These are phyloP conservation scores for Ophiostoma populinum DNA, from an alignment of 2,329 filamentous ascomycete genomes.

Conservation along the genomic window DNA sequence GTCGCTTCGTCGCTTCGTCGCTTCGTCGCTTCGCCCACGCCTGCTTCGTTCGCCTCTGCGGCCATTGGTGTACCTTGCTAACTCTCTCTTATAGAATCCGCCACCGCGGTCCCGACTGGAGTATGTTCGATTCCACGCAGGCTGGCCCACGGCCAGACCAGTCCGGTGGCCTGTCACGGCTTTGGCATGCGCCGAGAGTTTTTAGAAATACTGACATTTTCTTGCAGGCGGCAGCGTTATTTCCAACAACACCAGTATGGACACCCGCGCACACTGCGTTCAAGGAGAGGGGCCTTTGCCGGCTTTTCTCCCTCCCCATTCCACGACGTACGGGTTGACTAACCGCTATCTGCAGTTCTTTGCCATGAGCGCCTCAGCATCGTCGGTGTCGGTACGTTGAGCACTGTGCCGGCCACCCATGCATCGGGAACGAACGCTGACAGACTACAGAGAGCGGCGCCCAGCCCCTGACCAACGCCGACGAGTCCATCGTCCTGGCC, in stretches of 20 bases:
- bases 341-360: conserved; percentile 57
- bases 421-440: no score
- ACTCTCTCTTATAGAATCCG: conserved; percentile 46
- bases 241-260: conserved; percentile 77
- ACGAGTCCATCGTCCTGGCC: conserved; percentile 73
- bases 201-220: conserved; percentile 10
- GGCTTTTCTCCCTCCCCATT: no score
- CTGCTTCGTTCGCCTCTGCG: no score
- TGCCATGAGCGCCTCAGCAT: conserved; percentile 96
- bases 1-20: no score
- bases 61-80: conserved; percentile 4
- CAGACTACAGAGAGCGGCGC: conserved; percentile 65
- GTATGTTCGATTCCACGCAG: conserved; percentile 25
- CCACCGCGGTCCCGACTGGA: conserved; percentile 97
- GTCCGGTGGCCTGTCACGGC: not conserved
- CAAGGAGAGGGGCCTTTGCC: no score
- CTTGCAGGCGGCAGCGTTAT: conserved; percentile 66
- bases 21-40: no score
- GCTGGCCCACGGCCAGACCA: not conserved
- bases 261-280: no score
- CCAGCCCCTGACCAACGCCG: conserved; percentile 85
- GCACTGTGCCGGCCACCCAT: conserved; percentile 8
- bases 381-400: conserved; percentile 78
- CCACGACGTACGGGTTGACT: no score
- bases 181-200: no score